Evolutionary conservation across 441 rosid genomes (phyloP), one percentile per base, ranked within the genome.

Genomic region (Eutrema salsugineum): DNA sequence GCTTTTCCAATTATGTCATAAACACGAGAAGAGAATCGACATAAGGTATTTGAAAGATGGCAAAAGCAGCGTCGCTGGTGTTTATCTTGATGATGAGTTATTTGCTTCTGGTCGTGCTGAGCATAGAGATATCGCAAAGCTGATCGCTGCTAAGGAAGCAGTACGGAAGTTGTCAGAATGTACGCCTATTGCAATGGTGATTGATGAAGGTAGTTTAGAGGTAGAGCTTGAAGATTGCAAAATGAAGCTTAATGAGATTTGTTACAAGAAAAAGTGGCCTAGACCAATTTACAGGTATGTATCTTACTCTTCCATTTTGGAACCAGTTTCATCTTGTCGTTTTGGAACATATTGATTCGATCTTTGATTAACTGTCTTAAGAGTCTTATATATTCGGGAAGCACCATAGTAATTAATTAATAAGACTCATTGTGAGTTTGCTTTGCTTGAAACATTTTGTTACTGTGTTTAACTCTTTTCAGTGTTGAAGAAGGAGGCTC

Each of bases 1-100:
- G 78, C 80, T 93, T 62, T 87, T 79, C 66, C 76, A 83, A 50
- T 7, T 81, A n/a, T 91, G 98, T 69, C 91, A 93, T 54, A 88
- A 85, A 77, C 83, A 81, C 8, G 86, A 90, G 17, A 86, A 87
- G 79, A 73, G 65, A 5, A 77, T 89, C 3, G 75, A 84, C 12
- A 77, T 93, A 56, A 80, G 63, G 78, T 70, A 76, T 32, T 59
- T 58, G 83, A 81, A 66, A 70, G 78, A 70, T 0, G 85, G 77
- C 6, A 15, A 48, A 3, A 68, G 43, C 47, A 75, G n/a, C 56
- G 24, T 85, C 55, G 91, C 89, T 43, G 79, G 63, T 56, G 82
- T 93, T 6, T 82, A 62, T 58, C 84, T 91, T 0, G 84, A 88
- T 72, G 96, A 84, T 2, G 16, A 48, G 1, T 60, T 87, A 33